A percentile compares a stretch with the other conserved stretches of the same genome.
Conservation (phyloP, 1,284 basidiomycete species). For the Cutaneotrichosporon sp. region DNA sequence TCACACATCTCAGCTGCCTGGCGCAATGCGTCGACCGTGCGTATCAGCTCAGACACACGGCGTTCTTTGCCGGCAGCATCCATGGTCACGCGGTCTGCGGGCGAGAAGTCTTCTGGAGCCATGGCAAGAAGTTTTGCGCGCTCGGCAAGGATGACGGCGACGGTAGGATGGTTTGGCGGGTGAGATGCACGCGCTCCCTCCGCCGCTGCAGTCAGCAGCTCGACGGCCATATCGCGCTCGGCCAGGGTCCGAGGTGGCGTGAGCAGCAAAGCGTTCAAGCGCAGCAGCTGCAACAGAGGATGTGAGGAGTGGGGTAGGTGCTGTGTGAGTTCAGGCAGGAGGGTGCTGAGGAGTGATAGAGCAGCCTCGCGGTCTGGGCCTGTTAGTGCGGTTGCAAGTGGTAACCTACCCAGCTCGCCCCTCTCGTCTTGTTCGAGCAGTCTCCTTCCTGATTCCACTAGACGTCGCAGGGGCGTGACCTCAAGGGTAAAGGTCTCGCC, state of each 20-base stretch:
- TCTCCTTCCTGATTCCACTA: conserved; percentile 61
- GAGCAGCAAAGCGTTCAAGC: conserved; percentile 53
- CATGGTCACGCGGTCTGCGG: not conserved
- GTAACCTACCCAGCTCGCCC: conserved; percentile 51
- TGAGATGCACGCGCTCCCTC: conserved; percentile 58
- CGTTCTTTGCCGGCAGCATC: not conserved
- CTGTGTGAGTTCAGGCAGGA: conserved; percentile 59
- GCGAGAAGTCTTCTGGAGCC: conserved; percentile 10
- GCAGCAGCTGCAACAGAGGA: conserved; percentile 67
- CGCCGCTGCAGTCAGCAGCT: conserved; percentile 56
- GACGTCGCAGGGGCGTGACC: conserved; percentile 53
- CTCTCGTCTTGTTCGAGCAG: conserved; percentile 63
- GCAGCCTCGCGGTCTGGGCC: conserved; percentile 53
- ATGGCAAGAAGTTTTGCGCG: conserved; percentile 67
- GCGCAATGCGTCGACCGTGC: conserved; percentile 61
- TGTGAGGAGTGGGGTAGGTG: conserved; percentile 62
- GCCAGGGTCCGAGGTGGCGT: conserved; percentile 22
- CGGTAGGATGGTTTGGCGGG: conserved; percentile 66
- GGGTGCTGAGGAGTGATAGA: conserved; percentile 59
- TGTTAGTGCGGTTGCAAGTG: too few species aligned
- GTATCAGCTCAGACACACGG: conserved; percentile 46
- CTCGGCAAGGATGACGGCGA: conserved; percentile 70
- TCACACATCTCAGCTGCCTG: conserved; percentile 52
- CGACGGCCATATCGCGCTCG: conserved; percentile 47
- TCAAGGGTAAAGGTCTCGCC: conserved; percentile 53